Evolutionary conservation across 2,329 filamentous ascomycete genomes (phyloP).

Genomic region (Plenodomus tracheiphilus): DNA sequence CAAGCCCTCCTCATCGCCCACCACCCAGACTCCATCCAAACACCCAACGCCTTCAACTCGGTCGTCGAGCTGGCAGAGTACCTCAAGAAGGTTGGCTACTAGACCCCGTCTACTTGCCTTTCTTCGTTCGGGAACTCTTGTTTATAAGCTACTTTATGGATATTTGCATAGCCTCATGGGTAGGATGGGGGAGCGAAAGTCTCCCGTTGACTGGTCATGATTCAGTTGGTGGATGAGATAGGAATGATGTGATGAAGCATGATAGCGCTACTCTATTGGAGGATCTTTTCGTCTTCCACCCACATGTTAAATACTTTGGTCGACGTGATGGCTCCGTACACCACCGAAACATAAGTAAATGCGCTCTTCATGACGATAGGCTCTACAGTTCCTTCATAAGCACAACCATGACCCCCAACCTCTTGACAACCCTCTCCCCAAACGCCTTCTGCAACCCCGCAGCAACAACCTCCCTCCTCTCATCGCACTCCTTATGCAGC

Average conservation of each 20-base stretch:
- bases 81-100: constrained; percentile 78
- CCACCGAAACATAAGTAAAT: too few relatives aligned
- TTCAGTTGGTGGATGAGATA: background rate
- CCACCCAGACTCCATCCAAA: constrained; percentile 74
- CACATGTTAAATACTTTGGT: background rate
- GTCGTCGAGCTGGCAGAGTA: constrained; percentile 88
- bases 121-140: constrained; percentile 1
- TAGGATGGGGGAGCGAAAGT: background rate
- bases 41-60: constrained; percentile 74
- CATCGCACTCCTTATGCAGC: constrained; percentile 29
- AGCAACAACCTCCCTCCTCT: constrained; percentile 34
- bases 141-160: background rate
- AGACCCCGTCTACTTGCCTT: too few relatives aligned
- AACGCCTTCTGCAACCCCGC: constrained; percentile 36
- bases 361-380: background rate
- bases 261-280: constrained; percentile 6
- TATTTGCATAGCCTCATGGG: background rate
- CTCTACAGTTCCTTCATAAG: constrained; percentile 14
- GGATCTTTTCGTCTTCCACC: background rate
- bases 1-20: constrained; percentile 88
- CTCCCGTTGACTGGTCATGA: constrained; percentile 1
- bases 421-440: constrained; percentile 36
- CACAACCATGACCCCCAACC: constrained; percentile 24
- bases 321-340: background rate
- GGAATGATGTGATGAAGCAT: background rate